Evolutionary conservation across 192 early-diverging fungal species (phyloP), one percentile per base, ranked within the genome.

Genomic region (Backusella parvicylindrica): DNA sequence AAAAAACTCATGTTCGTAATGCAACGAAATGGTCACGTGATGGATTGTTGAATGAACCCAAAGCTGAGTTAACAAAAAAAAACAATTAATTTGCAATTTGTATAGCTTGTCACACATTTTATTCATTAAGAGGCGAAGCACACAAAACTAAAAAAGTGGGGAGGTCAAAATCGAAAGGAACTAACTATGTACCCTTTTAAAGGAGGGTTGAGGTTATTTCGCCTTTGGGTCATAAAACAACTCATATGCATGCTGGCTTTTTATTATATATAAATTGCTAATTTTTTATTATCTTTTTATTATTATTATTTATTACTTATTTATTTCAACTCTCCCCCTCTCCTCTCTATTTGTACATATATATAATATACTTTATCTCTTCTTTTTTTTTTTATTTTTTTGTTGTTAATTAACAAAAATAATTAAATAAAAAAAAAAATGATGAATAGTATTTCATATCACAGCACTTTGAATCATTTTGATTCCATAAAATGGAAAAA

Each of bases 201-300:
- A 28, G 64, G 64, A 33, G 28, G 68, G 12, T 2, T 71, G 70
- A 77, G 75, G 75, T 64, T 12, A 77, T 71, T 71, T 71, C 32
- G 75, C 70, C 60, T 33, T 47, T 77, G 75, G 75, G 68, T 28
- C 33, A 69, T 37, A 43, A 73, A 73, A 63, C 36, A 38, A 7
- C 71, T 73, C 71, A 73, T 47, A 21, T 47, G 70, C 70, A 71
- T 67, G 35, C 65, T 67, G 31, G 31, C 31, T 65, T 65, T 30
- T n/a, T 16, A 63, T 53, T 73, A 23, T 73, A 60, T 73, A 73
- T 53, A 32, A 60, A 72, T 73, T 33, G 36, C 16, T 18, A 15
- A 47, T n/a, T 74, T 16, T 7, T 49, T 49, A n/a, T 49, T 49
- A n/a, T 49, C 7, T 37, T 49, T 15, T 43, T 64, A 23, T 64